Percentiles rank a stretch among this genome's conserved stretches.
These are phyloP conservation scores for Podila epicladia DNA, from an alignment of 192 early-diverging fungal species.

Conservation along the genomic window DNA sequence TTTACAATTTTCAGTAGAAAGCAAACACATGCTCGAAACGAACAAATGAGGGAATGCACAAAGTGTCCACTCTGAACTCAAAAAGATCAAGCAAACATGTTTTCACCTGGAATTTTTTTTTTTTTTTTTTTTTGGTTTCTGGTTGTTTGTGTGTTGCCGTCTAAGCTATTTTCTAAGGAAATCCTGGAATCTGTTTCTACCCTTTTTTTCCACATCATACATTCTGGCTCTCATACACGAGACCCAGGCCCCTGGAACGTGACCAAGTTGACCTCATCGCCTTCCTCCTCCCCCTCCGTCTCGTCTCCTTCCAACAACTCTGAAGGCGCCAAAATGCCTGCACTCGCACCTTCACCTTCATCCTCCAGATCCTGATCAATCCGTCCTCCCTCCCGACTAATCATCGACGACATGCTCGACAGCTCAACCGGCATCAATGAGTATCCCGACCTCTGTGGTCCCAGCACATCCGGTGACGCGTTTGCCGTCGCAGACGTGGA, in stretches of 20 bases:
- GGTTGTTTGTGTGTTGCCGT: no score
- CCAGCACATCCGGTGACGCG: slow-evolving; percentile 11
- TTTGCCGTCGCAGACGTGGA: slow-evolving; percentile 40
- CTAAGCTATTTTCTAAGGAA: no score
- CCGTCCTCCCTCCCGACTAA: slow-evolving; percentile 21
- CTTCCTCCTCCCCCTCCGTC: slow-evolving; percentile 5
- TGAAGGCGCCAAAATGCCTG: slow-evolving; percentile 15
- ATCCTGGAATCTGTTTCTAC: no score
- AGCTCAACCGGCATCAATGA: not conserved
- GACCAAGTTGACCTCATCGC: slow-evolving; percentile 30
- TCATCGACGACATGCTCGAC: slow-evolving; percentile 5
- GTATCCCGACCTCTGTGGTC: not conserved
- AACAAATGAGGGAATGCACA: no score
- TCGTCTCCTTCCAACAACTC: slow-evolving; percentile 4
- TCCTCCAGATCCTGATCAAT: slow-evolving; percentile 18
- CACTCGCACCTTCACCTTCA: not conserved
- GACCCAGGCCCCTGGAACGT: not conserved
- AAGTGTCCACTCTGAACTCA: no score
- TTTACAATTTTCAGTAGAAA: no score
- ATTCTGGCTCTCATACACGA: not conserved
- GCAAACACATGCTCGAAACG: no score
- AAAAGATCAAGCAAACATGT: no score
- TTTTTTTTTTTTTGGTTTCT: no score
- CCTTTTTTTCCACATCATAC: not conserved
- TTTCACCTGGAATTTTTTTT: no score